Percentiles rank a stretch among this genome's conserved stretches.
Conservation (phyloP, 768 basidiomycete genomes). For the Lactarius indigo region DNA sequence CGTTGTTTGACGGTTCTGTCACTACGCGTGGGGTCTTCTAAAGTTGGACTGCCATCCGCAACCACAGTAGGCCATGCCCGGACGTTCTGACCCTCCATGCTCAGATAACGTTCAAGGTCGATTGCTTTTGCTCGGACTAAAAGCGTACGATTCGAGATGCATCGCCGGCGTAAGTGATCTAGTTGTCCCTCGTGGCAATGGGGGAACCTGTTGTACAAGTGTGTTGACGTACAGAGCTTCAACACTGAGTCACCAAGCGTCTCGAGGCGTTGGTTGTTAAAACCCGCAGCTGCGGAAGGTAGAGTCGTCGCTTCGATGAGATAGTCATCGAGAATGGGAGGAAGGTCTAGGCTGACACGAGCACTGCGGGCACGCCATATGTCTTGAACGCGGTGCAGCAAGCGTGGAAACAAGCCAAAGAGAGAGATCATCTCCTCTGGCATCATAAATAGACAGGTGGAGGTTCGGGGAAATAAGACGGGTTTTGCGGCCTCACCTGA, state of each 20-base stretch:
- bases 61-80: constrained; percentile 57
- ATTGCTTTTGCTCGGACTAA: constrained; percentile 62
- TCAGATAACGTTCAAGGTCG: constrained; percentile 60
- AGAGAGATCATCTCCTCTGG: constrained; percentile 39
- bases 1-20: constrained; percentile 40
- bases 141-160: constrained; percentile 69
- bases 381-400: constrained; percentile 65
- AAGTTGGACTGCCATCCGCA: constrained; percentile 36
- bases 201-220: constrained; percentile 73
- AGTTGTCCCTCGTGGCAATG: constrained; percentile 83
- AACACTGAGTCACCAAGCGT: constrained; percentile 84
- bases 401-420: constrained; percentile 55
- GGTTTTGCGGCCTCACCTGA: constrained; percentile 19
- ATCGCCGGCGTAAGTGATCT: constrained; percentile 55
- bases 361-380: constrained; percentile 56
- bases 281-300: constrained; percentile 58
- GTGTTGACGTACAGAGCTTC: constrained; percentile 70
- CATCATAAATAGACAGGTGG: constrained; percentile 55
- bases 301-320: constrained; percentile 75
- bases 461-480: constrained; percentile 40
- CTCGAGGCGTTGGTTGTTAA: constrained; percentile 83
- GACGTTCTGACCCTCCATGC: constrained; percentile 51
- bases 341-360: constrained; percentile 54
- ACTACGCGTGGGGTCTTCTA: constrained; percentile 26
- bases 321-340: constrained; percentile 51